A percentile compares a stretch with the other conserved stretches of the same genome.
These are phyloP conservation scores for Trichophaea hybrida DNA, from an alignment of 2,329 filamentous ascomycete species.

Conservation along the genomic window DNA sequence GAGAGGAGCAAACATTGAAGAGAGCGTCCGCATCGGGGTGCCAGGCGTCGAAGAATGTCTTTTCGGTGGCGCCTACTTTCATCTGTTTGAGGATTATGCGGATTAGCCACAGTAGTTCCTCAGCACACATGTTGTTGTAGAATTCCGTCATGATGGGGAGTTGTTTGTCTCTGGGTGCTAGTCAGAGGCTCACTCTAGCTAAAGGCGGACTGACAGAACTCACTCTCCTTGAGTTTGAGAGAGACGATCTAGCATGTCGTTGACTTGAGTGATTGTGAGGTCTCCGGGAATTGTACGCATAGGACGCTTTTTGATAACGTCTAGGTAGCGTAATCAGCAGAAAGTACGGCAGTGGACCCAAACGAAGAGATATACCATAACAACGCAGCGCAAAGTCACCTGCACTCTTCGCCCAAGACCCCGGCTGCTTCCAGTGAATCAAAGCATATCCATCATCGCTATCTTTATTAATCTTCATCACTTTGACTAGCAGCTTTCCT, in stretches of 20 bases:
- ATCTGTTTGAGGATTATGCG: slow-evolving; percentile 77
- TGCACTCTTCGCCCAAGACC: slow-evolving; percentile 41
- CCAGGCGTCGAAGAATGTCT: slow-evolving; percentile 72
- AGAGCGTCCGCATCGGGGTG: slow-evolving; percentile 62
- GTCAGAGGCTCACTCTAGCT: neutral
- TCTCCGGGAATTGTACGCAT: slow-evolving; percentile 58
- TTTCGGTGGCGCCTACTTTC: slow-evolving; percentile 67
- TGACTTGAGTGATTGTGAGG: slow-evolving; percentile 81
- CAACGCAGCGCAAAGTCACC: slow-evolving; percentile 89
- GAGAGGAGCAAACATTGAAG: slow-evolving; percentile 81
- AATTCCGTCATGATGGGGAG: slow-evolving; percentile 67
- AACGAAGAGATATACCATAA: slow-evolving; percentile 30
- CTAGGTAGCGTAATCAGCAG: slow-evolving; percentile 31
- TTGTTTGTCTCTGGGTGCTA: slow-evolving; percentile 36
- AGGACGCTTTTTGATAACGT: slow-evolving; percentile 70
- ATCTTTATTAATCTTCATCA: slow-evolving; percentile 81
- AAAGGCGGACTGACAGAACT: slow-evolving; percentile 36
- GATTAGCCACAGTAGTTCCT: slow-evolving; percentile 88
- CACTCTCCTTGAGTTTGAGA: slow-evolving; percentile 26
- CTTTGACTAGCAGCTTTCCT: slow-evolving; percentile 75
- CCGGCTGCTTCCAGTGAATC: slow-evolving; percentile 83
- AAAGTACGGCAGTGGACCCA: neutral
- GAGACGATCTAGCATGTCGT: slow-evolving; percentile 58
- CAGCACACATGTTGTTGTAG: slow-evolving; percentile 80
- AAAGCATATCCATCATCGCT: slow-evolving; percentile 78